Conservation (phyloP, 2,329 filamentous ascomycete genomes). For the Scedosporium aurantiacum region DNA sequence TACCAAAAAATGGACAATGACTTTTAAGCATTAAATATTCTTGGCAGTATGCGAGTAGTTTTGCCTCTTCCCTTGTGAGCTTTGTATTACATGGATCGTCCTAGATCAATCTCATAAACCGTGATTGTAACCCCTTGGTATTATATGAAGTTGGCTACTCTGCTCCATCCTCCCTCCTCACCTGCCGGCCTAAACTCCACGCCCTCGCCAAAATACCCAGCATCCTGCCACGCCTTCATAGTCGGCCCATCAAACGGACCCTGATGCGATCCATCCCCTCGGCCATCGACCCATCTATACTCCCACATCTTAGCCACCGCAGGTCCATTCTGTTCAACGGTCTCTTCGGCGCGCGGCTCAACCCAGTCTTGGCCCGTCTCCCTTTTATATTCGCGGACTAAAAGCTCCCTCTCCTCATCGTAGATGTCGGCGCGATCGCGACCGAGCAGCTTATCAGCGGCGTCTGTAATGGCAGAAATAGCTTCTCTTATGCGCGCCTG, state of each 20-base stretch:
- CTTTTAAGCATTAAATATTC: not conserved
- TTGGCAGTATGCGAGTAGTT: not conserved
- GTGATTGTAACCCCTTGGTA: not conserved
- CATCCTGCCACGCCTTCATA: conserved; percentile 85
- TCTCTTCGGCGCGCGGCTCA: conserved; percentile 27
- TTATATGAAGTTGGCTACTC: conserved; percentile 39
- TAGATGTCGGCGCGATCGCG: conserved; percentile 85
- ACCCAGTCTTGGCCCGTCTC: conserved; percentile 84
- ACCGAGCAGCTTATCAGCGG: conserved; percentile 75
- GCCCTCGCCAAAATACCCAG: conserved; percentile 85
- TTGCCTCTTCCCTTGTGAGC: not conserved
- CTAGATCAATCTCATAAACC: not conserved
- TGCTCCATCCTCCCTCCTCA: conserved; percentile 43
- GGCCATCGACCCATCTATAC: conserved; percentile 82
- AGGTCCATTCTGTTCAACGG: conserved; percentile 10
- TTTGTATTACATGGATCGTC: not conserved
- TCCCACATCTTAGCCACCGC: conserved; percentile 56
- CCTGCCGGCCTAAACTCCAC: conserved; percentile 63
- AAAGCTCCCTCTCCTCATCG: conserved; percentile 71
- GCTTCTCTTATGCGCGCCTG: conserved; percentile 59
- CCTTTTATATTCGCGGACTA: conserved; percentile 71
- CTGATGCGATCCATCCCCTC: conserved; percentile 67
- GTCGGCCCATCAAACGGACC: conserved; percentile 76
- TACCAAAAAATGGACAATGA: not conserved
- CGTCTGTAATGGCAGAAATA: conserved; percentile 76